Evolutionary conservation across 1,284 basidiomycete species (phyloP), one percentile per base, ranked within the genome.

Genomic region (Ceratobasidium sp.): DNA sequence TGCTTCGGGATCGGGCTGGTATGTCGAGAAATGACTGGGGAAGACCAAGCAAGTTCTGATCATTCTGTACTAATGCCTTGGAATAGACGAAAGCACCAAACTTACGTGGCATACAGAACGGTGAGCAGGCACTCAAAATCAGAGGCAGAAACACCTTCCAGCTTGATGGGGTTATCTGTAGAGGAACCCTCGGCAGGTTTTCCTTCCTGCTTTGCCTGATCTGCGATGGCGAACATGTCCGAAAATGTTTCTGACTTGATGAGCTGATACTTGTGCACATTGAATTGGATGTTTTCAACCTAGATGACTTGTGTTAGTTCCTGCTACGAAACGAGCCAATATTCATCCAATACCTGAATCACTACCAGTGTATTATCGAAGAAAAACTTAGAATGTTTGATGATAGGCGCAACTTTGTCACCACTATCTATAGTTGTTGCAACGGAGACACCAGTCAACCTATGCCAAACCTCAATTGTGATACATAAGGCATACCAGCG

Each of bases 261-360:
- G 4, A 50, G 47, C 12, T 50, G 47, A 17, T 50, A 50, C n/a
- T 25, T 50, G 17, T 50, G 47, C 5, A 50, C 47, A 4, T 50
- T 50, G 47, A 50, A 50, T 6, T 27, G 20, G 5, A 50, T 17
- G 17, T 25, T 4, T 25, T 50, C 47, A 50, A 50, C 22, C 47
- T 50, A 50, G 20, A 6, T n/a, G n/a, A n/a, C n/a, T n/a, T n/a
- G n/a, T n/a, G n/a, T n/a, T n/a, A n/a, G n/a, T n/a, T n/a, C n/a
- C n/a, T n/a, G n/a, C n/a, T n/a, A n/a, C n/a, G n/a, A n/a, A n/a
- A n/a, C n/a, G n/a, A n/a, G n/a, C n/a, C n/a, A n/a, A n/a, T n/a
- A n/a, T n/a, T n/a, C n/a, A n/a, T n/a, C n/a, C n/a, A n/a, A n/a
- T 60, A 60, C 56, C 42, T 60, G 40, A 22, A 60, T 47, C 12